A percentile compares a stretch with the other conserved stretches of the same genome.
phyloP scores from a whole-genome alignment of 306 rosid species.

The Potentilla sterilis region DNA sequence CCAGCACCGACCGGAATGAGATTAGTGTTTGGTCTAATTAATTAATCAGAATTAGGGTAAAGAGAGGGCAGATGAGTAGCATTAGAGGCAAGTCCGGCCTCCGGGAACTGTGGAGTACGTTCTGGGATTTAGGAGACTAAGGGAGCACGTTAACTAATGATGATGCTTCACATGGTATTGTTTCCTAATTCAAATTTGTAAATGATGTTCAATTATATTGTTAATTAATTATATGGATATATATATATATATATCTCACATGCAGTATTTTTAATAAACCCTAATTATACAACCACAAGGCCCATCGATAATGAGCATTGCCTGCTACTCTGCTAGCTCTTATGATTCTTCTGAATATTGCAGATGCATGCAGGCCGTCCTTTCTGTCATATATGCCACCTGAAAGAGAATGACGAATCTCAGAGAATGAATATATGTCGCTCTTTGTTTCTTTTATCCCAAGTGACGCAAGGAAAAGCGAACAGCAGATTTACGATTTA shows the following conservation, averaged over 20 bases:
- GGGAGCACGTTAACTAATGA: slow-evolving; percentile 22
- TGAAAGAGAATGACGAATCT: background rate
- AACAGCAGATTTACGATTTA: background rate
- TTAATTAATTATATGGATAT: no score
- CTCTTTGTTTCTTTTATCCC: slow-evolving; percentile 1
- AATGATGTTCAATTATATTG: slow-evolving; percentile 1
- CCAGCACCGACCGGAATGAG: slow-evolving; percentile 4
- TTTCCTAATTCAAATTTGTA: slow-evolving; percentile 10
- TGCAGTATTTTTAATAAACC: slow-evolving; percentile 6
- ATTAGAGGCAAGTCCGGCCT: slow-evolving; percentile 7
- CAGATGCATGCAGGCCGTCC: background rate
- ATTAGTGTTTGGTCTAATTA: background rate
- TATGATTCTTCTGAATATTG: background rate
- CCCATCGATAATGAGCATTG: slow-evolving; percentile 30
- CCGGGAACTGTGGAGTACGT: slow-evolving; percentile 32
- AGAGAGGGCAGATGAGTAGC: slow-evolving; percentile 1
- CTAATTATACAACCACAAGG: slow-evolving; percentile 18
- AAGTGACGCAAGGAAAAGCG: slow-evolving; percentile 22
- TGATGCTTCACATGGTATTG: slow-evolving; percentile 11
- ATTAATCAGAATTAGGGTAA: background rate
- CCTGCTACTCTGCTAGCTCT: background rate
- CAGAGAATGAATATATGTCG: background rate
- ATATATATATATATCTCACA: background rate
- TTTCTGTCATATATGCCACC: slow-evolving; percentile 15
- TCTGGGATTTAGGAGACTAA: slow-evolving; percentile 23